Percentiles rank a stretch among this genome's conserved stretches.
Evolutionary conservation across 1,284 basidiomycete species (phyloP).

Genomic region (Microbotryomycetes sp.): DNA sequence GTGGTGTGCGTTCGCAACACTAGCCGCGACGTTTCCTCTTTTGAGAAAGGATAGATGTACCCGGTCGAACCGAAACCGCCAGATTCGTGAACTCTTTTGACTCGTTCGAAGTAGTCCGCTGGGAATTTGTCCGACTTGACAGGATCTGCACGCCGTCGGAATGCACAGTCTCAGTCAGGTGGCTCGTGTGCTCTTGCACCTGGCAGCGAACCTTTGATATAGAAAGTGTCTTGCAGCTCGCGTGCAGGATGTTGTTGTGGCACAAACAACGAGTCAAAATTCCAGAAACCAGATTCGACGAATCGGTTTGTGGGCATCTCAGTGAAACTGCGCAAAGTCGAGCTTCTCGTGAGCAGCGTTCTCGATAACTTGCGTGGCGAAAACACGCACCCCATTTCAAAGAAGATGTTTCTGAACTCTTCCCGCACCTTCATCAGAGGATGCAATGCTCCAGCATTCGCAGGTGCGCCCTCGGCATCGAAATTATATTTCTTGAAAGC

Average conservation of each 20-base stretch:
- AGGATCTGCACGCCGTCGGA: slow-evolving; percentile 55
- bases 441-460: slow-evolving; percentile 85
- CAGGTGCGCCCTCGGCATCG: slow-evolving; percentile 85
- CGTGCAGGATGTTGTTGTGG: slow-evolving; percentile 98
- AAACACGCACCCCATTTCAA: slow-evolving; percentile 86
- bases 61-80: slow-evolving; percentile 89
- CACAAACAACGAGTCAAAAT: slow-evolving; percentile 96
- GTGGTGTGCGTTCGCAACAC: slow-evolving; percentile 97
- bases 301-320: slow-evolving; percentile 99
- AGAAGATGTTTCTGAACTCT: slow-evolving; percentile 95
- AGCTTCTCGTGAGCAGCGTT: not conserved
- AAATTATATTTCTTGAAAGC: slow-evolving; percentile 99
- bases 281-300: slow-evolving; percentile 99
- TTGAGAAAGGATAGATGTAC: slow-evolving; percentile 93
- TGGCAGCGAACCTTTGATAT: slow-evolving; percentile 66
- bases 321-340: slow-evolving; percentile 62
- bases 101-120: slow-evolving; percentile 80
- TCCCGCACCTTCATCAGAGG: slow-evolving; percentile 96
- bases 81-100: slow-evolving; percentile 77
- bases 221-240: slow-evolving; percentile 98
- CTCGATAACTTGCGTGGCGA: not conserved
- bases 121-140: slow-evolving; percentile 69
- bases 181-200: not conserved
- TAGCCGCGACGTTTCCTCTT: slow-evolving; percentile 83
- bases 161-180: not conserved